Percentiles rank a stretch among this genome's conserved stretches.
Evolutionary conservation across 768 basidiomycete species (phyloP).

Genomic region (Pulveroboletus ravenelii): DNA sequence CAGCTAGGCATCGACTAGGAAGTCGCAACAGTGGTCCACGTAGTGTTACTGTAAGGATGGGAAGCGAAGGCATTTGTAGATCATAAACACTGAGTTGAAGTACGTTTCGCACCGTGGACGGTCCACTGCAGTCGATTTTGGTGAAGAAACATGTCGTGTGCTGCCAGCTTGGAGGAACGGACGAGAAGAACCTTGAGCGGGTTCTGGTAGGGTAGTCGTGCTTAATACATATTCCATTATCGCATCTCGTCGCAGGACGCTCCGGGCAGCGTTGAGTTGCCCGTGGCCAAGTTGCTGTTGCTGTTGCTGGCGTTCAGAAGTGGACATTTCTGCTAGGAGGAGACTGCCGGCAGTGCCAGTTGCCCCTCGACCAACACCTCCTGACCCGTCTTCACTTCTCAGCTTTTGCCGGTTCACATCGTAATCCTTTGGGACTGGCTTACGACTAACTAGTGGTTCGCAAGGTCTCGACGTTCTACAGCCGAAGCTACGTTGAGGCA

Average conservation of each 20-base stretch:
- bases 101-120: slow-evolving; percentile 33
- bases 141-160: slow-evolving; percentile 12
- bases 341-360: slow-evolving; percentile 3
- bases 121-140: slow-evolving; percentile 30
- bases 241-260: neutral
- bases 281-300: neutral
- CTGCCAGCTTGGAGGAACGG: neutral
- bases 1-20: neutral
- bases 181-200: neutral
- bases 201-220: neutral
- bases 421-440: slow-evolving; percentile 4
- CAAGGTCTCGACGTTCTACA: neutral
- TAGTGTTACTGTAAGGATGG: too few species aligned
- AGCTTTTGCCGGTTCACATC: neutral
- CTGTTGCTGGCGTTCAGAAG: neutral
- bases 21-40: slow-evolving; percentile 25
- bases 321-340: slow-evolving; percentile 3
- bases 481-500: slow-evolving; percentile 2
- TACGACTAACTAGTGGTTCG: neutral
- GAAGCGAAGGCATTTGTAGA: too few species aligned
- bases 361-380: slow-evolving; percentile 10
- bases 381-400: neutral
- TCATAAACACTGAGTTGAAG: too few species aligned
- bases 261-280: neutral
- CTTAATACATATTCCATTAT: neutral